phyloP scores from a whole-genome alignment of 2,329 filamentous ascomycete species.

The Tolypocladium amazonense region DNA sequence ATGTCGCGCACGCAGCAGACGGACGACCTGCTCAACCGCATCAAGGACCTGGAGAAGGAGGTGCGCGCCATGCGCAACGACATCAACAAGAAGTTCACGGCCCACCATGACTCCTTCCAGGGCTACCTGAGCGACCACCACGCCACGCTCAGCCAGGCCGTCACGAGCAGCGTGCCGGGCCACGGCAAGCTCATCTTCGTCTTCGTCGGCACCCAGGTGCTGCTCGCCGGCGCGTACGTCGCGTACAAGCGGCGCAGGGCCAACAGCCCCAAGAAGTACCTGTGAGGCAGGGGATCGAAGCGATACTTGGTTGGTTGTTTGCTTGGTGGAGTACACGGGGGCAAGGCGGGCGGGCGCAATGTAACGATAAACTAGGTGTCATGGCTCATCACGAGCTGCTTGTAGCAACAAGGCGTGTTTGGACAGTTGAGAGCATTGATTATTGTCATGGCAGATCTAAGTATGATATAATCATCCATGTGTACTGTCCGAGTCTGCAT shows the following conservation, averaged over 20 bases:
- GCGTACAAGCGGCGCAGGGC: conserved; percentile 71
- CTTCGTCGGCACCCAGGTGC: conserved; percentile 63
- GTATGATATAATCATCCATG: background rate
- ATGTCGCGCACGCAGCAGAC: conserved; percentile 36
- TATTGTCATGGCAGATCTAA: background rate
- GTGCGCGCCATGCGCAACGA: conserved; percentile 47
- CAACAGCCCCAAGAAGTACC: conserved; percentile 81
- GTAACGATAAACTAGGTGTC: background rate
- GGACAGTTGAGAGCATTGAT: background rate
- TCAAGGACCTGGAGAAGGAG: conserved; percentile 46
- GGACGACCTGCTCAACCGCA: conserved; percentile 29
- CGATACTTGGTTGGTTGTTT: conserved; percentile 32
- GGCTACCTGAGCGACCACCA: conserved; percentile 40
- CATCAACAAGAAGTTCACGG: conserved; percentile 36
- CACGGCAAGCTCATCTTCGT: conserved; percentile 52
- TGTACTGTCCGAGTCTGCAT: background rate
- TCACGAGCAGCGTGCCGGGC: conserved; percentile 35
- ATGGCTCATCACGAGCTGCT: background rate
- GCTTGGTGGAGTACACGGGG: background rate
- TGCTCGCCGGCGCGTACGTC: conserved; percentile 59
- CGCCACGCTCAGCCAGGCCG: conserved; percentile 34
- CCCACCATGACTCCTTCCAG: conserved; percentile 42
- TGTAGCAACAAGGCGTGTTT: background rate
- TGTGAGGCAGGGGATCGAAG: conserved; percentile 39
- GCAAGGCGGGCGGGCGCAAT: background rate